Evolutionary conservation across 768 basidiomycete species (phyloP).

Genomic region (Hypsizygus marmoreus): DNA sequence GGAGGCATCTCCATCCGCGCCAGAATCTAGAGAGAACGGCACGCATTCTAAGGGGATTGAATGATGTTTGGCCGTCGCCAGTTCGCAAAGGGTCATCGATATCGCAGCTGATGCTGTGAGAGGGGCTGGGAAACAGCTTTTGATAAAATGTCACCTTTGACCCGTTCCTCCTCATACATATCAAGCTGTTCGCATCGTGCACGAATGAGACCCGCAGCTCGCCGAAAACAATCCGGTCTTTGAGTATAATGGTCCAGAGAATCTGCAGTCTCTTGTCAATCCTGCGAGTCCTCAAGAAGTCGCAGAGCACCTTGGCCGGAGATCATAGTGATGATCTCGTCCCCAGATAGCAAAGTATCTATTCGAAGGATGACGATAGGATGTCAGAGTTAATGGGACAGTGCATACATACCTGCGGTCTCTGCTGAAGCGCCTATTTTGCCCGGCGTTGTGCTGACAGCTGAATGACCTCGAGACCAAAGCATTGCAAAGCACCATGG

Average conservation of each 20-base stretch:
- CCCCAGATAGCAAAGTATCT: no score
- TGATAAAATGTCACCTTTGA: constrained; percentile 46
- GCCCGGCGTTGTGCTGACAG: no score
- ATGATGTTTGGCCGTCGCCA: constrained; percentile 72
- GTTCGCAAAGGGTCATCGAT: constrained; percentile 76
- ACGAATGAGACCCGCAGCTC: constrained; percentile 48
- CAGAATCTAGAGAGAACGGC: constrained; percentile 29
- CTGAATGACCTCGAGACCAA: no score
- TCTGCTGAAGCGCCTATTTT: no score
- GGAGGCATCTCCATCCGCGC: constrained; percentile 14
- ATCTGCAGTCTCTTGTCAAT: constrained; percentile 6
- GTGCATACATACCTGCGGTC: no score
- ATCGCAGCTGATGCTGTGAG: constrained; percentile 65
- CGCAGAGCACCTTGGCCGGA: constrained; percentile 13
- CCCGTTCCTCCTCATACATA: constrained; percentile 59
- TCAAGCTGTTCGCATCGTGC: constrained; percentile 56
- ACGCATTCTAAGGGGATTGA: constrained; percentile 68
- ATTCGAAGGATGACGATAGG: no score
- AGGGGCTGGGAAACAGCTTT: background rate
- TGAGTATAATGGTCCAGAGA: constrained; percentile 41
- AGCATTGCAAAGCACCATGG: no score
- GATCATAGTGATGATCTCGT: constrained; percentile 16
- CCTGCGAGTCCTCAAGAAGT: background rate
- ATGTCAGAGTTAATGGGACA: no score
- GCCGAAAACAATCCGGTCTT: constrained; percentile 66